Evolutionary conservation across 2,329 filamentous ascomycete species (phyloP).

Genomic region (Hymenoscyphus salicellus): DNA sequence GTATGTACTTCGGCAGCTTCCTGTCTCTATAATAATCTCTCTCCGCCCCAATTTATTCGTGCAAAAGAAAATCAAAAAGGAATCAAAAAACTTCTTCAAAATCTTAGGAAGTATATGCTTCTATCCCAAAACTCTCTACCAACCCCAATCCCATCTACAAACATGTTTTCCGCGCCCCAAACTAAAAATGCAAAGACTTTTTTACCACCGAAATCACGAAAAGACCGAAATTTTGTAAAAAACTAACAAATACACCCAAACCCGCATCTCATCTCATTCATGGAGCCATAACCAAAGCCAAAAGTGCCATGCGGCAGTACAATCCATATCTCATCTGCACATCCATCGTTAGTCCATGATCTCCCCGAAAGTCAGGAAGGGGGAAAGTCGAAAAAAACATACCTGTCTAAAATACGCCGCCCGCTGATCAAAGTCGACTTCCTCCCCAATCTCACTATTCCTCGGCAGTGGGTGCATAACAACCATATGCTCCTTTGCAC

Average conservation of each 20-base stretch:
- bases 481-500: conserved; percentile 89
- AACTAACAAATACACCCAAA: neutral
- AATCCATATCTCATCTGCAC: conserved; percentile 91
- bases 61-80: no score
- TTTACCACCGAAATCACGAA: neutral
- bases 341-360: conserved; percentile 6
- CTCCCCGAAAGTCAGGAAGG: neutral
- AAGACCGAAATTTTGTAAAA: neutral
- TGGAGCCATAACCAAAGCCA: conserved; percentile 81
- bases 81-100: no score
- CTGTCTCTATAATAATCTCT: no score
- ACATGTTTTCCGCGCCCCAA: neutral
- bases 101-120: no score
- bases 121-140: no score
- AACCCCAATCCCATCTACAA: no score
- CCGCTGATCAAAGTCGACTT: conserved; percentile 95
- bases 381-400: conserved; percentile 45
- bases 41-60: no score
- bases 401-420: conserved; percentile 99
- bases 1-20: no score
- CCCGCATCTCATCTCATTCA: conserved; percentile 10
- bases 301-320: conserved; percentile 95
- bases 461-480: conserved; percentile 94
- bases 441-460: conserved; percentile 89
- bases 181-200: neutral